These are phyloP conservation scores for Talaromyces atroroseus DNA, from an alignment of 2,329 filamentous ascomycete species.

Conservation along the genomic window DNA sequence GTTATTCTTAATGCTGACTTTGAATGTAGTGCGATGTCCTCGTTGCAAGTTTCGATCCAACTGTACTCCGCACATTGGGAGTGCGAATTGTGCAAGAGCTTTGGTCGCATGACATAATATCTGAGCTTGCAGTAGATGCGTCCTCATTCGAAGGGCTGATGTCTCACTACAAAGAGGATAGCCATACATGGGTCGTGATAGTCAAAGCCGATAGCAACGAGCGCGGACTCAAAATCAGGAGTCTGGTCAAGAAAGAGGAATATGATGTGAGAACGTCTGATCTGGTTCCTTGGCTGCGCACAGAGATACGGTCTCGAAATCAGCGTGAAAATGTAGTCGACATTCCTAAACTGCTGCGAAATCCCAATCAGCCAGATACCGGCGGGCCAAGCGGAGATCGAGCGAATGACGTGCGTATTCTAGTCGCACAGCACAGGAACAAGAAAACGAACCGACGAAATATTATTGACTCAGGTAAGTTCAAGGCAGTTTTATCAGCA, in stretches of 20 bases:
- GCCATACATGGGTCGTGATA: slow-evolving; percentile 83
- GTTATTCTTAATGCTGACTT: slow-evolving; percentile 10
- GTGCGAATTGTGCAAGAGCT: slow-evolving; percentile 71
- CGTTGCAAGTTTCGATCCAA: slow-evolving; percentile 78
- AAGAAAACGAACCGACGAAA: slow-evolving; percentile 88
- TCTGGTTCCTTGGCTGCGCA: slow-evolving; percentile 71
- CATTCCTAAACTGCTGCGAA: slow-evolving; percentile 39
- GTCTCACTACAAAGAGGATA: slow-evolving; percentile 62
- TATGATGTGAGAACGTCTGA: slow-evolving; percentile 69
- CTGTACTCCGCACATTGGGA: slow-evolving; percentile 68
- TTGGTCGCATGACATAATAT: slow-evolving; percentile 78
- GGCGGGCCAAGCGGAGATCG: slow-evolving; percentile 34
- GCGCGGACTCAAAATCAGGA: slow-evolving; percentile 67
- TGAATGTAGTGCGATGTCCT: slow-evolving; percentile 70
- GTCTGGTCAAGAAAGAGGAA: slow-evolving; percentile 72
- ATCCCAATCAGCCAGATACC: slow-evolving; percentile 37
- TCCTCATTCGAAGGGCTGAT: slow-evolving; percentile 71
- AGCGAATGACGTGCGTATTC: slow-evolving; percentile 74
- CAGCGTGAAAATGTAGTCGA: slow-evolving; percentile 48
- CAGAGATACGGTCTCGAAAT: slow-evolving; percentile 75
- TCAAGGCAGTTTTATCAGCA: slow-evolving; percentile 32
- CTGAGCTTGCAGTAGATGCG: slow-evolving; percentile 77
- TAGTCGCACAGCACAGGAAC: slow-evolving; percentile 73
- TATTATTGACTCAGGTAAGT: slow-evolving; percentile 74
- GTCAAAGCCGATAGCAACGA: slow-evolving; percentile 64